phyloP scores from a whole-genome alignment of 768 basidiomycete genomes.

The Pisolithus marmoratus region DNA sequence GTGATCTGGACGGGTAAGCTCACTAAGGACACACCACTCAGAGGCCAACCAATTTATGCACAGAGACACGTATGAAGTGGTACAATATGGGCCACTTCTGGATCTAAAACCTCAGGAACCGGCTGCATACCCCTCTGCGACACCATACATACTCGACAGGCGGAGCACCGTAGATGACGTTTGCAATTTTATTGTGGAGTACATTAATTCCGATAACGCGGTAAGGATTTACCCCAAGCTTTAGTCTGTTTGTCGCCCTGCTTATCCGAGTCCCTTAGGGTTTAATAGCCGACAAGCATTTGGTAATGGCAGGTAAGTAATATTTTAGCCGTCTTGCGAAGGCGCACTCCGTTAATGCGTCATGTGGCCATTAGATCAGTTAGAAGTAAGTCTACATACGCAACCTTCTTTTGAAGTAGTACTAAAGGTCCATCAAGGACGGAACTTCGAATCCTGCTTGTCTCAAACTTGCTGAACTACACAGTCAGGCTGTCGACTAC shows the following conservation, averaged over 20 bases:
- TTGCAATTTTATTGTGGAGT: conserved; percentile 77
- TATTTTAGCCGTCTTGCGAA: not conserved
- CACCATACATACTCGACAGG: conserved; percentile 33
- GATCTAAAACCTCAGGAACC: conserved; percentile 46
- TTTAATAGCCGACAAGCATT: conserved; percentile 58
- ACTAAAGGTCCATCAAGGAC: conserved; percentile 30
- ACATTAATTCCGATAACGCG: conserved; percentile 77
- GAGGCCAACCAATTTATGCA: not conserved
- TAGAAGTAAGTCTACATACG: conserved; percentile 44
- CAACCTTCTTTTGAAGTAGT: not conserved
- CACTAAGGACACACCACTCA: not conserved
- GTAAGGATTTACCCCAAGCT: conserved; percentile 31
- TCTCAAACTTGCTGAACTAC: conserved; percentile 52
- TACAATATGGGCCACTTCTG: conserved; percentile 48
- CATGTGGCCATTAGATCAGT: conserved; percentile 52
- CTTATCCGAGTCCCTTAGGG: conserved; percentile 40
- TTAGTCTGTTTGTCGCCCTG: not conserved
- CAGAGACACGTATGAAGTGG: conserved; percentile 65
- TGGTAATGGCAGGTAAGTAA: conserved; percentile 62
- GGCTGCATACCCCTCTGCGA: conserved; percentile 42
- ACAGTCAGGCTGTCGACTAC: conserved; percentile 67
- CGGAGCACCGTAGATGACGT: conserved; percentile 63
- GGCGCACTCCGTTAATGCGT: not conserved
- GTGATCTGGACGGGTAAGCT: conserved; percentile 73
- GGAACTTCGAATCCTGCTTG: conserved; percentile 60